Percentiles rank a stretch among this genome's conserved stretches.
phyloP scores from a whole-genome alignment of 1,284 basidiomycete genomes.

The Ceratobasidium theobromae region DNA sequence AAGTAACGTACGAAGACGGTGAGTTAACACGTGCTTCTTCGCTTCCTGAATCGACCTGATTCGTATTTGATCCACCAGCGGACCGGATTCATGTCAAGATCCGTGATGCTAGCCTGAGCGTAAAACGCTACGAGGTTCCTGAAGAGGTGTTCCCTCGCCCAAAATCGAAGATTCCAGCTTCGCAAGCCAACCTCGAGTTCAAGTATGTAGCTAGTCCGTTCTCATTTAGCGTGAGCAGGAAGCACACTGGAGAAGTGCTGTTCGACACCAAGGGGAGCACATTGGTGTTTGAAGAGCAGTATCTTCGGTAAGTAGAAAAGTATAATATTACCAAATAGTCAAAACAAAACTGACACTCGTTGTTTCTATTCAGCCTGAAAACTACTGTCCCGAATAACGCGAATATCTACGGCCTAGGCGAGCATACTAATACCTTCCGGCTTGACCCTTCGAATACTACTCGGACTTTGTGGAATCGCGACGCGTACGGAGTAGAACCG shows the following conservation, averaged over 20 bases:
- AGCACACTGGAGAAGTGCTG: slow-evolving; percentile 57
- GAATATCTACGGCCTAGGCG: slow-evolving; percentile 78
- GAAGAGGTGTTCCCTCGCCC: slow-evolving; percentile 44
- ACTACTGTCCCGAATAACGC: slow-evolving; percentile 51
- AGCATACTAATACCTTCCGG: slow-evolving; percentile 68
- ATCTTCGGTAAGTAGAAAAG: slow-evolving; percentile 62
- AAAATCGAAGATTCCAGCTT: slow-evolving; percentile 27
- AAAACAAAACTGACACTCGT: background rate
- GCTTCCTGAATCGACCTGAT: background rate
- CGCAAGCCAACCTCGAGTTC: slow-evolving; percentile 50
- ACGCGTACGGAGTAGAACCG: slow-evolving; percentile 53
- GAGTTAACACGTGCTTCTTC: slow-evolving; percentile 38
- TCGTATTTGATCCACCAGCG: slow-evolving; percentile 42
- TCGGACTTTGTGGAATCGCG: slow-evolving; percentile 67
- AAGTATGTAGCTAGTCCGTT: slow-evolving; percentile 68
- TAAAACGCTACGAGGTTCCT: slow-evolving; percentile 47
- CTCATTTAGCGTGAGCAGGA: slow-evolving; percentile 66
- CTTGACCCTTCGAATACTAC: slow-evolving; percentile 62
- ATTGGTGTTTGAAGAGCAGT: slow-evolving; percentile 77
- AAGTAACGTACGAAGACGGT: slow-evolving; percentile 69
- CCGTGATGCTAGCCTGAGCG: slow-evolving; percentile 45
- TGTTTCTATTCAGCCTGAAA: slow-evolving; percentile 7
- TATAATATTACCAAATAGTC: background rate
- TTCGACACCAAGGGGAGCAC: slow-evolving; percentile 67
- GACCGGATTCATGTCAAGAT: slow-evolving; percentile 69